phyloP scores from a whole-genome alignment of 495 filamentous ascomycete genomes.

The Sabuloglossum arenarium region DNA sequence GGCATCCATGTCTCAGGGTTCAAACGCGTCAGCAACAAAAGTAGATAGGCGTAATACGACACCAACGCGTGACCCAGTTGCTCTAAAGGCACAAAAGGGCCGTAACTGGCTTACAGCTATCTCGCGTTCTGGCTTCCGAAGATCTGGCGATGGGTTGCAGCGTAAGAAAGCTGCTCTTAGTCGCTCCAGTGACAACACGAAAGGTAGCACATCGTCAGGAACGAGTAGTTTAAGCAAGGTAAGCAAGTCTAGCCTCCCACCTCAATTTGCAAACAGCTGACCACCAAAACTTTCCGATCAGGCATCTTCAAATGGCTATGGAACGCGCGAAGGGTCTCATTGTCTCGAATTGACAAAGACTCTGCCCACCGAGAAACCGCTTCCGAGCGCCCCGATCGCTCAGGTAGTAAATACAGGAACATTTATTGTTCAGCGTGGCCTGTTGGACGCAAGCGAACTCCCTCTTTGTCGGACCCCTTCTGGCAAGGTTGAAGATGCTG shows the following conservation, averaged over 20 bases:
- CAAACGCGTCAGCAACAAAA: background rate
- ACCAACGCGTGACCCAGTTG: background rate
- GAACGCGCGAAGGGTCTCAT: background rate
- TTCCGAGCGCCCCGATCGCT: background rate
- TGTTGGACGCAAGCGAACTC: background rate
- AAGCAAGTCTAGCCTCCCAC: background rate
- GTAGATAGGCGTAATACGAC: background rate
- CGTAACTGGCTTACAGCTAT: background rate
- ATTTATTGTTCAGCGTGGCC: background rate
- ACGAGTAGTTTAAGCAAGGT: too few species aligned
- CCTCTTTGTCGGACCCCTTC: background rate
- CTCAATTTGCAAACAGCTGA: background rate
- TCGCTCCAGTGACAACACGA: background rate
- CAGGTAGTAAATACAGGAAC: background rate
- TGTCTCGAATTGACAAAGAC: background rate
- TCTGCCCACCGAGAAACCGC: background rate
- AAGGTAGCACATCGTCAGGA: too few species aligned
- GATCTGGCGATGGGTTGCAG: background rate
- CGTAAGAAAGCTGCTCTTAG: background rate
- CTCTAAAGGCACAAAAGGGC: background rate
- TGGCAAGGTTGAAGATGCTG: background rate
- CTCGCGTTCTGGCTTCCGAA: background rate
- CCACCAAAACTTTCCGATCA: background rate
- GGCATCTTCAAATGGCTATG: background rate
- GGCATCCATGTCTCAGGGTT: background rate